Percentiles rank a stretch among this genome's conserved stretches.
Evolutionary conservation across 1,284 basidiomycete genomes (phyloP).

Genomic region (Porodaedalea pini): DNA sequence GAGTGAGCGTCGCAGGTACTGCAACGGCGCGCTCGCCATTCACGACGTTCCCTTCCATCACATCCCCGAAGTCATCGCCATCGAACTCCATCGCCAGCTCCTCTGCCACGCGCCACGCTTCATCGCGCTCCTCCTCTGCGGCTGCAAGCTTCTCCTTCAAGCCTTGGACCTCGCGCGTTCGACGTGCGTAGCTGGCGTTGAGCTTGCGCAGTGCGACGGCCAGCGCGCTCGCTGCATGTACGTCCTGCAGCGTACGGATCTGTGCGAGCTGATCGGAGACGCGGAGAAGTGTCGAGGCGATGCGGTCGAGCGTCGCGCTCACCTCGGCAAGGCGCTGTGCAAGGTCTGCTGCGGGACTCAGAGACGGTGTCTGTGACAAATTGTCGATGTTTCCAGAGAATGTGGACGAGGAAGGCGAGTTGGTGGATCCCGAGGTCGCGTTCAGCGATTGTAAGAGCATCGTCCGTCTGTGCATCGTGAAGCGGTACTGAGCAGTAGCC

Average conservation of each 20-base stretch:
- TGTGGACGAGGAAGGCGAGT: slow-evolving; percentile 25
- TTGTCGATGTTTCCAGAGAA: background rate
- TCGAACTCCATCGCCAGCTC: slow-evolving; percentile 67
- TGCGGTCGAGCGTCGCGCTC: slow-evolving; percentile 20
- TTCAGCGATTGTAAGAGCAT: slow-evolving; percentile 65
- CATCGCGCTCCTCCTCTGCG: slow-evolving; percentile 69
- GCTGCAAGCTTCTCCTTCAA: slow-evolving; percentile 45
- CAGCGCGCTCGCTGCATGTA: slow-evolving; percentile 68
- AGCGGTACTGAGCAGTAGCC: slow-evolving; percentile 64
- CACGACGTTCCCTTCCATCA: slow-evolving; percentile 21
- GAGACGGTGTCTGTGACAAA: background rate
- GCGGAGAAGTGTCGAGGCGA: slow-evolving; percentile 37
- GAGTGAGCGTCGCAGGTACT: slow-evolving; percentile 40
- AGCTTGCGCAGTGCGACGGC: slow-evolving; percentile 74
- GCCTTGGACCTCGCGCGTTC: slow-evolving; percentile 51
- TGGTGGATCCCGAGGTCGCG: slow-evolving; percentile 33
- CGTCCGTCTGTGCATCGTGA: slow-evolving; percentile 62
- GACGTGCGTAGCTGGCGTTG: slow-evolving; percentile 65
- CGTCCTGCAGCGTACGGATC: slow-evolving; percentile 54
- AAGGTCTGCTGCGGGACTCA: slow-evolving; percentile 30
- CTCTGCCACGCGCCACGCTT: slow-evolving; percentile 76
- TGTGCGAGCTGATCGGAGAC: slow-evolving; percentile 62
- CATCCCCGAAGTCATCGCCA: slow-evolving; percentile 39
- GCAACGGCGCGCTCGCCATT: slow-evolving; percentile 27
- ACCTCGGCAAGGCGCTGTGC: slow-evolving; percentile 58